Percentiles rank a stretch among this genome's conserved stretches.
Evolutionary conservation across 768 basidiomycete genomes (phyloP).

Genomic region (Amanita molliuscula): DNA sequence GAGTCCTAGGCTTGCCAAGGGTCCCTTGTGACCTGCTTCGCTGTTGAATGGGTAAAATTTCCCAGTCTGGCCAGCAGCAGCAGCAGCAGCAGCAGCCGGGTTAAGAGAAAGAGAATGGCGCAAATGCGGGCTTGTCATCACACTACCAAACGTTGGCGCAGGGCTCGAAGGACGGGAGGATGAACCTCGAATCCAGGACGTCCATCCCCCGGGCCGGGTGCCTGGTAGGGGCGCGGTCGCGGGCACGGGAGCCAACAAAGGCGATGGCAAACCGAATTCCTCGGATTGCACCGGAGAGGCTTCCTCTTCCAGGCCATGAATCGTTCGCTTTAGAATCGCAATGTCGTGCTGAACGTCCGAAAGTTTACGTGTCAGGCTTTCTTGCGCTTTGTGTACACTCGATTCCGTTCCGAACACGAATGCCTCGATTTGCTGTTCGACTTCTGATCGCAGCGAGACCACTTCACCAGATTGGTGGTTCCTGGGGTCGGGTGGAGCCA

Average conservation of each 20-base stretch:
- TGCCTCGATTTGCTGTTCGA: conserved; percentile 39
- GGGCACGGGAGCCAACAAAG: conserved; percentile 9
- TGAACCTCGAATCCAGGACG: conserved; percentile 40
- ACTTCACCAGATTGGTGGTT: background rate
- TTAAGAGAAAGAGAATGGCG: conserved; percentile 37
- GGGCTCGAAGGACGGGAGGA: conserved; percentile 31
- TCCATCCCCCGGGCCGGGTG: conserved; percentile 33
- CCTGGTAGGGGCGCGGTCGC: conserved; percentile 6
- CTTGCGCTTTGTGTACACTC: conserved; percentile 33
- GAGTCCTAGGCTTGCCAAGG: conserved; percentile 36
- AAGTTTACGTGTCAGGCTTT: conserved; percentile 46
- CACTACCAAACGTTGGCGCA: conserved; percentile 55
- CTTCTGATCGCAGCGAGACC: conserved; percentile 21
- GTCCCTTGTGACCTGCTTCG: conserved; percentile 18
- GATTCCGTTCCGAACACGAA: conserved; percentile 49
- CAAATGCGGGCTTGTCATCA: conserved; percentile 56
- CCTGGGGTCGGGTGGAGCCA: conserved; percentile 9
- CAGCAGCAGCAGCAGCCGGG: conserved; percentile 10
- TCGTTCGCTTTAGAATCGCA: conserved; percentile 48
- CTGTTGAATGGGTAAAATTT: conserved; percentile 10
- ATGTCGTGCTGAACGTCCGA: conserved; percentile 73
- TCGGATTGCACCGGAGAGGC: conserved; percentile 7
- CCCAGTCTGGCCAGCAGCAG: conserved; percentile 8
- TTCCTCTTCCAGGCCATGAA: conserved; percentile 33
- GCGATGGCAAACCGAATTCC: conserved; percentile 1